Evolutionary conservation across 2,329 filamentous ascomycete genomes (phyloP).

Genomic region (Colletotrichum lupini): DNA sequence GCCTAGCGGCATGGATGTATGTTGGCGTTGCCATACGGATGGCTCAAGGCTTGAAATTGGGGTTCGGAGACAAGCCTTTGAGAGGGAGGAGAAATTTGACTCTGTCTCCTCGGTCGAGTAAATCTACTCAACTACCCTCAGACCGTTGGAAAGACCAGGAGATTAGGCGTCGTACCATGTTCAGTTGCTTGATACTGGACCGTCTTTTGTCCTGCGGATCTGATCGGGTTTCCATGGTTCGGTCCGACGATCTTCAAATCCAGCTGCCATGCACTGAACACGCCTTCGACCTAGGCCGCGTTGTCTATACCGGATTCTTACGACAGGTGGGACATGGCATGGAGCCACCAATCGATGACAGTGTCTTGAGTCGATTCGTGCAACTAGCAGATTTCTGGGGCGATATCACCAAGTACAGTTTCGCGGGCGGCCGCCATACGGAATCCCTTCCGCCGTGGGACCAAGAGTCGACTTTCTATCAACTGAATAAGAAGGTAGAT

Average conservation of each 20-base stretch:
- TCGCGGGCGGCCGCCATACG: constrained; percentile 61
- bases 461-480: constrained; percentile 62
- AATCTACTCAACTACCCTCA: constrained; percentile 13
- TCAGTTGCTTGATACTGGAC: constrained; percentile 80
- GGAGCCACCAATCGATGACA: constrained; percentile 51
- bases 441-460: constrained; percentile 69
- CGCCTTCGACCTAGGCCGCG: constrained; percentile 71
- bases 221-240: constrained; percentile 69
- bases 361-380: constrained; percentile 64
- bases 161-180: constrained; percentile 76
- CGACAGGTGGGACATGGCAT: constrained; percentile 35
- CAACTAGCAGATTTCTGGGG: constrained; percentile 70
- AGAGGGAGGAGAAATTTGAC: constrained; percentile 33
- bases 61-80: constrained; percentile 61
- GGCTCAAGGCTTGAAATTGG: constrained; percentile 70
- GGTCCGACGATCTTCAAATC: constrained; percentile 68
- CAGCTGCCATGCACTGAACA: constrained; percentile 76
- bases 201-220: constrained; percentile 75
- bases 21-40: constrained; percentile 73
- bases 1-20: constrained; percentile 73
- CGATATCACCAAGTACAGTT: constrained; percentile 67
- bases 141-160: constrained; percentile 58
- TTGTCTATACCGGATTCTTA: constrained; percentile 65
- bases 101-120: constrained; percentile 29
- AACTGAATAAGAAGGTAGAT: constrained; percentile 62